Conservation (phyloP, 345 rosid genomes). For the Mallotus nudiflorus region DNA sequence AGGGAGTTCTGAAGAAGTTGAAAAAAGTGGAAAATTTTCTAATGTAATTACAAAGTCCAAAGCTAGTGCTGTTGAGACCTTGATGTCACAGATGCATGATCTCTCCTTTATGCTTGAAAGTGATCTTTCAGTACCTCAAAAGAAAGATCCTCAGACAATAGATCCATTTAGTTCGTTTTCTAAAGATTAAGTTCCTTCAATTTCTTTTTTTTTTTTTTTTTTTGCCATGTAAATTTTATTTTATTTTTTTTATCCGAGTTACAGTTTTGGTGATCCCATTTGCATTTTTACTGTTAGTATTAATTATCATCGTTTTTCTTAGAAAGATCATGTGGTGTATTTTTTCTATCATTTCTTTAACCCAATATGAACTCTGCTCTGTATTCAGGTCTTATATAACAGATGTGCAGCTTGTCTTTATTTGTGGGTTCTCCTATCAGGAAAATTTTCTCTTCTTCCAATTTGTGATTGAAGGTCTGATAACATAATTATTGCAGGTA, state of each 20-base stretch:
- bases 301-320: neutral
- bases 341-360: neutral
- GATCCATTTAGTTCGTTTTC: slow-evolving; percentile 16
- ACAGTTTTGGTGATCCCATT: neutral
- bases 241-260: neutral
- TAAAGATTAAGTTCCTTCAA: slow-evolving; percentile 7
- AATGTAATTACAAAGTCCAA: slow-evolving; percentile 28
- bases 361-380: no score
- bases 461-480: no score
- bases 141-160: slow-evolving; percentile 8
- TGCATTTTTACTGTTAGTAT: neutral
- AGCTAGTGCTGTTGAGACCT: slow-evolving; percentile 39
- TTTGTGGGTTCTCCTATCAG: no score
- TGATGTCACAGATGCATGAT: slow-evolving; percentile 85
- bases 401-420: no score
- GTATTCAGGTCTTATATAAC: no score
- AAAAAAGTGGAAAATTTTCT: slow-evolving; percentile 18
- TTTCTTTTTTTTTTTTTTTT: neutral
- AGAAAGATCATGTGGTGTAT: neutral
- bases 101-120: slow-evolving; percentile 84
- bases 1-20: slow-evolving; percentile 28
- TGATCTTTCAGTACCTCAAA: slow-evolving; percentile 53
- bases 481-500: no score
- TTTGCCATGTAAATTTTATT: slow-evolving; percentile 5
- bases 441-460: no score